Evolutionary conservation across 306 rosid species (phyloP).

Genomic region (Adenanthera pavonina): DNA sequence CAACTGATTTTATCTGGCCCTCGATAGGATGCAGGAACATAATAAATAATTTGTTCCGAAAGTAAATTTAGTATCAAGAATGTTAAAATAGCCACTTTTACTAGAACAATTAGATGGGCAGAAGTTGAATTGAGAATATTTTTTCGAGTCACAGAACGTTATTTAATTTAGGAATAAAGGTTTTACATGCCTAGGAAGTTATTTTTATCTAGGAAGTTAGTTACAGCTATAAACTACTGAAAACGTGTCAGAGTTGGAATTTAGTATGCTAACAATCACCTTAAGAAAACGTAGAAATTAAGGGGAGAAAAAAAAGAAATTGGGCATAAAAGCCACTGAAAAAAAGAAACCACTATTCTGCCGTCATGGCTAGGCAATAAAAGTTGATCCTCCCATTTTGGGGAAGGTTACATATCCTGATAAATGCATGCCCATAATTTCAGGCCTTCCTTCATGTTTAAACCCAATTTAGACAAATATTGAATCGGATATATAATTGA

Average conservation of each 20-base stretch:
- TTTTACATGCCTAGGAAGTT: not conserved
- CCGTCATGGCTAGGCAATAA: not conserved
- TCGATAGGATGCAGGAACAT: not conserved
- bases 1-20: not conserved
- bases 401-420: not conserved
- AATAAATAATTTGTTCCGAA: no score
- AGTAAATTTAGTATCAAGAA: no score
- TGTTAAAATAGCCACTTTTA: not conserved
- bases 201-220: not conserved
- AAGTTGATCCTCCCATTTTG: not conserved
- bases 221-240: not conserved
- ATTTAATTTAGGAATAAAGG: slow-evolving; percentile 4
- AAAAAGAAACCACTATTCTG: not conserved
- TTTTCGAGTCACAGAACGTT: not conserved
- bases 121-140: slow-evolving; percentile 12
- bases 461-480: not conserved
- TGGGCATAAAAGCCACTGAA: not conserved
- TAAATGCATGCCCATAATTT: not conserved
- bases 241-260: not conserved
- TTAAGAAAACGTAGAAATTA: not conserved
- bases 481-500: not conserved
- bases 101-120: not conserved
- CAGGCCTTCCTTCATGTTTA: not conserved
- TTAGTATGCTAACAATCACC: not conserved
- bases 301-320: not conserved